Percentiles rank a stretch among this genome's conserved stretches.
Evolutionary conservation across 306 rosid species (phyloP).

Genomic region (Cucurbita moschata): DNA sequence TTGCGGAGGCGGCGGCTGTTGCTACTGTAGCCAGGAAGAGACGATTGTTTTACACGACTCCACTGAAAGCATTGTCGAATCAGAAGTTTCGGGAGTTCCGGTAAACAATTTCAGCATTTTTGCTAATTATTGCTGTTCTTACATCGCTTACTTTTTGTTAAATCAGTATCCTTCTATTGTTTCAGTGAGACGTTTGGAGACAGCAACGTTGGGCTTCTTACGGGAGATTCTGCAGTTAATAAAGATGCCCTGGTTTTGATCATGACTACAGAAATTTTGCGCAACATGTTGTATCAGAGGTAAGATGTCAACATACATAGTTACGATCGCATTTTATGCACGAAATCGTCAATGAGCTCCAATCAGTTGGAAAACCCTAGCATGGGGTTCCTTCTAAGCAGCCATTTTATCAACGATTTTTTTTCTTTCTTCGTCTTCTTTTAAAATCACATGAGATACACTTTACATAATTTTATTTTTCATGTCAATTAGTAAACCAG

Average conservation of each 20-base stretch:
- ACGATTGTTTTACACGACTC: constrained; percentile 76
- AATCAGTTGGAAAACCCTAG: not conserved
- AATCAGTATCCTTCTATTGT: constrained; percentile 2
- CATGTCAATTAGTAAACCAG: not conserved
- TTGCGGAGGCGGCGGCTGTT: constrained; percentile 86
- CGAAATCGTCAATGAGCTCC: not conserved
- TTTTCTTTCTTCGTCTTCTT: not conserved
- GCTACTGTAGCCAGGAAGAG: constrained; percentile 73
- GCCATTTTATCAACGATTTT: not conserved
- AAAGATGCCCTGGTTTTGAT: constrained; percentile 83
- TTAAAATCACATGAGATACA: not conserved
- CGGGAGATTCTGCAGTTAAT: constrained; percentile 81
- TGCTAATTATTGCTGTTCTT: not conserved
- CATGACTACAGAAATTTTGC: constrained; percentile 95
- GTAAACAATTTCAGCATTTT: constrained; percentile 17
- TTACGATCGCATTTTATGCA: not conserved
- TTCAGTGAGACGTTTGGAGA: constrained; percentile 79
- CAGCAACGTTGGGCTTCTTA: constrained; percentile 77
- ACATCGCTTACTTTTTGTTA: not conserved
- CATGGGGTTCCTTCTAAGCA: not conserved
- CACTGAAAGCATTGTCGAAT: constrained; percentile 92
- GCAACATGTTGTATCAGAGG: constrained; percentile 97
- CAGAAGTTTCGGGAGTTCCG: constrained; percentile 97
- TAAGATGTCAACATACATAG: constrained; percentile 8
- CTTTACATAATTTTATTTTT: not conserved